Evolutionary conservation across 2,329 filamentous ascomycete species (phyloP), one percentile per base, ranked within the genome.

Genomic region (Elsinoe ampelina): DNA sequence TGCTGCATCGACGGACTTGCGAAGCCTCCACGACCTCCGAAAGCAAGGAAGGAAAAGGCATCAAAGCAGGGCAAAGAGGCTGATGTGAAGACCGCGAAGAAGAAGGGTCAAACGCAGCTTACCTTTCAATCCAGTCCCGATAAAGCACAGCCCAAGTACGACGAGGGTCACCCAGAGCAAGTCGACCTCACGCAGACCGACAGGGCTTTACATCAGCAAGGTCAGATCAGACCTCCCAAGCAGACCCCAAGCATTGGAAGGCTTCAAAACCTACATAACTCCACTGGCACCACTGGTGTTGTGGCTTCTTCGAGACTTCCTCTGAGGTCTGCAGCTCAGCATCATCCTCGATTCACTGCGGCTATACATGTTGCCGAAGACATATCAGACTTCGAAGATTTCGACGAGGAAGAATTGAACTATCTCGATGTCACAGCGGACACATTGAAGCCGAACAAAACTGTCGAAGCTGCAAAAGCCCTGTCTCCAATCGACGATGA

Each of bases 1-100:
- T 92, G 87, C 64, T 92, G 87, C 64, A 78, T 78, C 20, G 82
- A 87, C 59, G 87, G 87, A 0, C 65, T 87, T 15, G 87, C 83
- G 60, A 83, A 81, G 58, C 73, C 15, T 15, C 32, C 52, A 3
- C 15, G 51, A 45, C 20, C 47, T 19, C 35, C 22, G 17, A 42
- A 50, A 20, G 52, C 42, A 10, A 19, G 38, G n/a, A 34, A 54
- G 43, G 22, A 50, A 32, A 32, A 20, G 17, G 38, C 3, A 34
- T 1, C 41, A 20, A n/a, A n/a, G 10, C 41, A 39, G 13, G 17
- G 36, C 15, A 15, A 30, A 32, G 7, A 8, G 26, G 7, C 8
- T 45, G 36, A 10, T 12, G 1, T 20, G 2, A 26, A 36, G 20
- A 13, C 10, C 20, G 8, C 36, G 36, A 30, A 15, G 10, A 11